Percentiles rank a stretch among this genome's conserved stretches.
Conservation (phyloP, 805 yeast species). For the Hanseniaspora hatyaiensis region DNA sequence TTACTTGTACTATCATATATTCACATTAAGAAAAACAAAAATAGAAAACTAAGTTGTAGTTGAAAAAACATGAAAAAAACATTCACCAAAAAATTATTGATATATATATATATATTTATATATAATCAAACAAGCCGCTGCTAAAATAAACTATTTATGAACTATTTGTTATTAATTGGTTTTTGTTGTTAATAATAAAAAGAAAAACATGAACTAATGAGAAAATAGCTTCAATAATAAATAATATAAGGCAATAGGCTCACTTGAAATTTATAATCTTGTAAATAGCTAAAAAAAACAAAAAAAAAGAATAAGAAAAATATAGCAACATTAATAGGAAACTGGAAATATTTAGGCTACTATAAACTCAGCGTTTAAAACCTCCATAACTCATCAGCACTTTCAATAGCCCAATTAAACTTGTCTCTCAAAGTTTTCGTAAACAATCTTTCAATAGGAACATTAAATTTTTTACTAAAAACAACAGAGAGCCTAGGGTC, state of each 20-base stretch:
- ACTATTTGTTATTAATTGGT: too few species aligned
- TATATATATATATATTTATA: too few species aligned
- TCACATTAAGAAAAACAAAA: neutral
- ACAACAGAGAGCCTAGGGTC: constrained; percentile 87
- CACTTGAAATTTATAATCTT: too few species aligned
- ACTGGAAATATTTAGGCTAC: neutral
- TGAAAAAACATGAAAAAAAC: neutral
- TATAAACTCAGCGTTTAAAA: too few species aligned
- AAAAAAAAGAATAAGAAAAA: too few species aligned
- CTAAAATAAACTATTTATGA: too few species aligned
- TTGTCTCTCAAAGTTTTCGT: constrained; percentile 86
- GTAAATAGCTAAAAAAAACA: neutral
- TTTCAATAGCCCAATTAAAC: constrained; percentile 91
- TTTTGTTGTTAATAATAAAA: too few species aligned
- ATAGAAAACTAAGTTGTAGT: neutral
- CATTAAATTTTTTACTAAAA: constrained; percentile 73
- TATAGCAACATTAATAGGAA: neutral
- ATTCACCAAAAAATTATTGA: too few species aligned
- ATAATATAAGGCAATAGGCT: too few species aligned
- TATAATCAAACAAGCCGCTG: too few species aligned
- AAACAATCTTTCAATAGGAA: constrained; percentile 84
- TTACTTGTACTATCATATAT: neutral
- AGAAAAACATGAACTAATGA: too few species aligned
- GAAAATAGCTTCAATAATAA: too few species aligned
- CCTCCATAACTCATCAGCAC: constrained; percentile 78